phyloP scores from a whole-genome alignment of 1,139 yeast species.

The Saccharomyces uvarum region DNA sequence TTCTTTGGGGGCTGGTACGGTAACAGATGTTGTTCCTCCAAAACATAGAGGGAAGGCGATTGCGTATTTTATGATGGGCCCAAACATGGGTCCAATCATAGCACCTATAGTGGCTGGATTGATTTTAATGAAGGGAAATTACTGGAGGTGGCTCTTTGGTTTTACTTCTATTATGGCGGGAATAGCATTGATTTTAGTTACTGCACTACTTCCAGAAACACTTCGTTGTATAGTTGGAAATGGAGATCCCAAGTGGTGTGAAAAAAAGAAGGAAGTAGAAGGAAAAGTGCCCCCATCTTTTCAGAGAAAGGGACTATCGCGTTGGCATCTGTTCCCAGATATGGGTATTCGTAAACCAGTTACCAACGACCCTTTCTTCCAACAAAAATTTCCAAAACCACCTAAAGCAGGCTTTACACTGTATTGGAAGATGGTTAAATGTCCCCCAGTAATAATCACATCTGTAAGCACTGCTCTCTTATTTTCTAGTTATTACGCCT shows the following conservation, averaged over 20 bases:
- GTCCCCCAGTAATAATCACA: slow-evolving; percentile 42
- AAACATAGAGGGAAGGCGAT: slow-evolving; percentile 44
- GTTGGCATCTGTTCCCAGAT: slow-evolving; percentile 16
- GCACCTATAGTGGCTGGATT: slow-evolving; percentile 45
- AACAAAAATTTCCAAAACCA: slow-evolving; percentile 38
- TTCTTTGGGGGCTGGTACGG: slow-evolving; percentile 51
- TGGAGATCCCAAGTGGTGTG: slow-evolving; percentile 34
- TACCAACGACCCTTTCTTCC: slow-evolving; percentile 17
- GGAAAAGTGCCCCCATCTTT: slow-evolving; percentile 7
- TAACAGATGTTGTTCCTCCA: slow-evolving; percentile 45
- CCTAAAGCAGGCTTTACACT: slow-evolving; percentile 40
- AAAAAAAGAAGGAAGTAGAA: slow-evolving; percentile 1
- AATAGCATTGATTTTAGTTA: slow-evolving; percentile 35
- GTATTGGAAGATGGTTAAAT: slow-evolving; percentile 36
- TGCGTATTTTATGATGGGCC: slow-evolving; percentile 52
- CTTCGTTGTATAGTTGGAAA: slow-evolving; percentile 49
- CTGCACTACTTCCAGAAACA: slow-evolving; percentile 48
- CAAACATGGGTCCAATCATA: slow-evolving; percentile 50
- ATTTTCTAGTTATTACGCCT: slow-evolving; percentile 50
- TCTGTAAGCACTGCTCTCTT: slow-evolving; percentile 45
- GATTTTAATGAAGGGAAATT: slow-evolving; percentile 34
- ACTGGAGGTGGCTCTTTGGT: slow-evolving; percentile 56
- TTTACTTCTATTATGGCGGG: slow-evolving; percentile 42
- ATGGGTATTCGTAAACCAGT: slow-evolving; percentile 29
- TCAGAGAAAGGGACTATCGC: slow-evolving; percentile 5